Evolutionary conservation across 441 rosid genomes (phyloP).

Genomic region (Pelargonium myrrhifolium): DNA sequence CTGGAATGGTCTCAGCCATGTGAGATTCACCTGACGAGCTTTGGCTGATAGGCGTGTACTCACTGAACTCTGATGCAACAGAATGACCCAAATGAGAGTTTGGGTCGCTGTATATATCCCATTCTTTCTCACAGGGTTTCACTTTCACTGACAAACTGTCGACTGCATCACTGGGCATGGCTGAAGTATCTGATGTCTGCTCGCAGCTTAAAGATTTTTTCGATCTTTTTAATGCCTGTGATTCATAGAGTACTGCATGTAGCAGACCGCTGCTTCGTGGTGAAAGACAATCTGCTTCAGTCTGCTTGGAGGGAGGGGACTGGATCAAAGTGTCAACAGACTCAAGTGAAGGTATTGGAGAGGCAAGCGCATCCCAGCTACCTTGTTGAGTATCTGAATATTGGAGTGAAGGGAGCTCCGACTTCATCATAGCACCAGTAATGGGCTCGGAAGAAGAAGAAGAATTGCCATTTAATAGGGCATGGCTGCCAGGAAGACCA

Average conservation of each 20-base stretch:
- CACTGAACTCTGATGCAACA: slow-evolving; percentile 12
- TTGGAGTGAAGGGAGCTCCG: slow-evolving; percentile 36
- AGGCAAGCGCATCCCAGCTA: slow-evolving; percentile 11
- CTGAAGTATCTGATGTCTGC: slow-evolving; percentile 1
- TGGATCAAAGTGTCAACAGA: slow-evolving; percentile 17
- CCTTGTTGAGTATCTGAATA: slow-evolving; percentile 16
- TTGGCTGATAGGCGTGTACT: slow-evolving; percentile 11
- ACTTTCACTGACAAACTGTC: slow-evolving; percentile 6
- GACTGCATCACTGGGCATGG: slow-evolving; percentile 8
- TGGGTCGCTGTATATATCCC: slow-evolving; percentile 9
- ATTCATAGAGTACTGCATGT: slow-evolving; percentile 21
- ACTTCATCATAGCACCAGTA: slow-evolving; percentile 20
- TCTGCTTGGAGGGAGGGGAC: slow-evolving; percentile 17
- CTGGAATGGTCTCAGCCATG: slow-evolving; percentile 3
- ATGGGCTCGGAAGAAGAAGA: slow-evolving; percentile 27
- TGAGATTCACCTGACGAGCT: slow-evolving; percentile 11
- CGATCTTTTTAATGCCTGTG: slow-evolving; percentile 7
- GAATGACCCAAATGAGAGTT: slow-evolving; percentile 16
- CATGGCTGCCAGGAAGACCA: slow-evolving; percentile 21
- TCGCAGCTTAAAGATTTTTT: not conserved
- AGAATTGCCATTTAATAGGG: slow-evolving; percentile 21
- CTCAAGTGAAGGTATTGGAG: slow-evolving; percentile 20
- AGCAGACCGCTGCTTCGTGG: slow-evolving; percentile 22
- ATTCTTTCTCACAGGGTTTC: slow-evolving; percentile 8
- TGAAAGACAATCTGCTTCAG: slow-evolving; percentile 15